Base-by-base conservation (phyloP, 2,329 filamentous ascomycete species). In the Sclerotinia minor region DNA sequence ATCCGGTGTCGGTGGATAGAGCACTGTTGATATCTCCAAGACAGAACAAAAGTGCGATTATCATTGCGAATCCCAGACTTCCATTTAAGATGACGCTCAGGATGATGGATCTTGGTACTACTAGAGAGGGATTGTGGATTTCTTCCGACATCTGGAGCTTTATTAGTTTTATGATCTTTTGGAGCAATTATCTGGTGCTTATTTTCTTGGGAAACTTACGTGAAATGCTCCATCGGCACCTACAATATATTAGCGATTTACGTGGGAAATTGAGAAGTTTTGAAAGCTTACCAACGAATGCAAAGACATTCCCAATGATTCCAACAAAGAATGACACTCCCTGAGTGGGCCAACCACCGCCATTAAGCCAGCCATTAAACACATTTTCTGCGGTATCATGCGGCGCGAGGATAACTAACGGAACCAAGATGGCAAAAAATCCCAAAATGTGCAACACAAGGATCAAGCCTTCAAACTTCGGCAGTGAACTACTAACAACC, bases 1-100 rank as follows among this genome's bases (percentile, higher is more conserved):
- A 80, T 11, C 80, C 82, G 0, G 78, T 75, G 0, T 79, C 76
- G 13, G 21, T 67, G 2, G 74, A 66, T 9, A 84, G 74, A 1
- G 80, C 76, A 53, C 72, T 73, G 3, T 76, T 75, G 17, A 79
- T 69, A 21, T 75, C 74, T 0, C 73, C 76, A 38, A 79, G 74
- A 5, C 77, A 76, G 19, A 80, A 79, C n/a, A 76, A 71, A 41
- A 77, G 75, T 2, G 77, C 75, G 17, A 80, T 65, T 5, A 79
- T 66, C 52, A 79, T 71, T 26, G 78, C 61, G 69, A 84, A 80
- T 1, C 81, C 83, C 1, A 84, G 73, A 1, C 70, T 72, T 4
- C 81, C 83, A 67, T 84, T 84, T 67, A 83, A 76, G n/a, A 80
- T 60, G 59, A 82, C 78, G 5, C 80, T 80, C 49, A 78, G 78